Evolutionary conservation across 495 filamentous ascomycete genomes (phyloP).

Genomic region (Xylaria longipes): DNA sequence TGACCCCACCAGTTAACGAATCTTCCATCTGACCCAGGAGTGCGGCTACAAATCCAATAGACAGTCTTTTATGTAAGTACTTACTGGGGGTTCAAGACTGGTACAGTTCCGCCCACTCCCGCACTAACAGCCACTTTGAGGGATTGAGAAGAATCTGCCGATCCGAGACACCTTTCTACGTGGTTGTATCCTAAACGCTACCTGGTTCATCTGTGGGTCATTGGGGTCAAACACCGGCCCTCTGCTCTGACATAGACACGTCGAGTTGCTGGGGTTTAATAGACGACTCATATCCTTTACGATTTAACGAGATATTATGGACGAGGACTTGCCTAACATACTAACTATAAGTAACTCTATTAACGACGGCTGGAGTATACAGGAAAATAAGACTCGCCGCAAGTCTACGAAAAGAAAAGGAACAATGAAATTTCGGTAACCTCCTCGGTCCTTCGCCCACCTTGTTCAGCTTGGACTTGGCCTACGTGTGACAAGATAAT

Average conservation of each 20-base stretch:
- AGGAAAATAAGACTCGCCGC: neutral
- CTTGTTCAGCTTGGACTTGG: neutral
- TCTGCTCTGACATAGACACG: neutral
- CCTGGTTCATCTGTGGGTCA: neutral
- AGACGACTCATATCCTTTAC: neutral
- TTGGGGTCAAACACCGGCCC: neutral
- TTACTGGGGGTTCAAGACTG: neutral
- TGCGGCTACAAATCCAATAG: neutral
- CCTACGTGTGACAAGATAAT: neutral
- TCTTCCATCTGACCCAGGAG: neutral
- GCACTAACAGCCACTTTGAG: slow-evolving; percentile 11
- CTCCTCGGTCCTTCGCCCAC: neutral
- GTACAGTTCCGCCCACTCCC: neutral
- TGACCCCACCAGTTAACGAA: neutral
- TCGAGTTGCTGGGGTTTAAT: neutral
- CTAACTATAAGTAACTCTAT: neutral
- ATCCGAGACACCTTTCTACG: neutral
- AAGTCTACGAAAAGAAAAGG: neutral
- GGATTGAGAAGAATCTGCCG: neutral
- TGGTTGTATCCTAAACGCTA: slow-evolving; percentile 4
- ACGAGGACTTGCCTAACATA: neutral
- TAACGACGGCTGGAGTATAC: neutral
- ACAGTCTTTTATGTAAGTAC: neutral
- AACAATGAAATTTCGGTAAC: neutral
- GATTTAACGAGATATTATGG: neutral